Percentiles rank a stretch among this genome's conserved stretches.
Conservation (phyloP, 169 alveolate genomes). For the Cryptosporidium tyzzeri region DNA sequence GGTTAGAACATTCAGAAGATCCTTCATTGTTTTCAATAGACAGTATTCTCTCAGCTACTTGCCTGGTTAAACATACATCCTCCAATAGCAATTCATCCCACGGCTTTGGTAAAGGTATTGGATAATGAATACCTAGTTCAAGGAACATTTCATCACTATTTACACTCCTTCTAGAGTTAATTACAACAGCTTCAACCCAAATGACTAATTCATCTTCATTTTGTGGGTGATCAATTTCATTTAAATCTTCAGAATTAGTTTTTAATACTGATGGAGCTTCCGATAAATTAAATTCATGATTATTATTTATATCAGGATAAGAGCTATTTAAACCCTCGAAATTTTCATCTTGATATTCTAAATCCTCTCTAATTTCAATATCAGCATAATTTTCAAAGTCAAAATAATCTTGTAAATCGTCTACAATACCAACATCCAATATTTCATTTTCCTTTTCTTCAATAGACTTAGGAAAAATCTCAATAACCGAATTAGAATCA, state of each 20-base stretch:
- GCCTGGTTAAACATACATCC: slow-evolving; percentile 9
- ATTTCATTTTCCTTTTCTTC: neutral
- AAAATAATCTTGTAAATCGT: neutral
- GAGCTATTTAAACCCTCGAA: no score
- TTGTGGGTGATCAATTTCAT: neutral
- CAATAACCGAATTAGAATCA: neutral
- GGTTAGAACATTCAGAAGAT: neutral
- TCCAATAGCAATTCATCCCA: slow-evolving; percentile 18
- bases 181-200: slow-evolving; percentile 73
- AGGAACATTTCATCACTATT: slow-evolving; percentile 24
- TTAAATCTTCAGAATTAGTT: neutral
- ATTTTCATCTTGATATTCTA: slow-evolving; percentile 22
- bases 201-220: neutral
- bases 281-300: neutral
- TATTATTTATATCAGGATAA: neutral
- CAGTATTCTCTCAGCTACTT: slow-evolving; percentile 45
- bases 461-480: neutral
- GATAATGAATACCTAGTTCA: slow-evolving; percentile 62
- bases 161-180: slow-evolving; percentile 2
- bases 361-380: slow-evolving; percentile 24
- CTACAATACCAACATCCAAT: neutral
- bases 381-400: slow-evolving; percentile 16
- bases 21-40: neutral
- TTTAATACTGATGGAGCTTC: neutral
- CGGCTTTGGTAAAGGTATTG: slow-evolving; percentile 22